Conservation (phyloP, 2,329 filamentous ascomycete genomes). For the Fulvia fulva region DNA sequence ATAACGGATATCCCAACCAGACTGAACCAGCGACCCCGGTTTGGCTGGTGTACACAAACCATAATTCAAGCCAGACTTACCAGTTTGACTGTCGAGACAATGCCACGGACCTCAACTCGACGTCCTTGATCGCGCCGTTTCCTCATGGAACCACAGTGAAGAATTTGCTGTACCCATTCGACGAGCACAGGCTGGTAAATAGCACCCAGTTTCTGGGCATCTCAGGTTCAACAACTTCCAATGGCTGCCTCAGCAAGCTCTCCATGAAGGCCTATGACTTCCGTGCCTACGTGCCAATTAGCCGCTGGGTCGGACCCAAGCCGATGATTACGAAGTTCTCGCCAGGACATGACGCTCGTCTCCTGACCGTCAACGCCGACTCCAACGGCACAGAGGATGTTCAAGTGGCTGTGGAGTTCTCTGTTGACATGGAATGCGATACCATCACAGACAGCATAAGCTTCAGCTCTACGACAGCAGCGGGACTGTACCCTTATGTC, state of each 20-base stretch:
- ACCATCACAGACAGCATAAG: slow-evolving; percentile 47
- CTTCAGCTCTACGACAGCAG: slow-evolving; percentile 50
- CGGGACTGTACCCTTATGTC: slow-evolving; percentile 41
- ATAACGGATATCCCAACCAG: slow-evolving; percentile 24
- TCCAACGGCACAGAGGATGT: slow-evolving; percentile 34
- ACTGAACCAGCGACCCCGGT: slow-evolving; percentile 30
- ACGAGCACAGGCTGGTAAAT: slow-evolving; percentile 47
- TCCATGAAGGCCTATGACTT: slow-evolving; percentile 53
- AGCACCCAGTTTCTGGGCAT: slow-evolving; percentile 31
- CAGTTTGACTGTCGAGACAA: slow-evolving; percentile 52
- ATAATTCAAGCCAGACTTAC: slow-evolving; percentile 47
- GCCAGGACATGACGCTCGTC: slow-evolving; percentile 56
- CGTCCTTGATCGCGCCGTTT: slow-evolving; percentile 54
- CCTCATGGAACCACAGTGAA: slow-evolving; percentile 50
- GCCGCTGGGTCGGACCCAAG: slow-evolving; percentile 45
- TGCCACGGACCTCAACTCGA: slow-evolving; percentile 27
- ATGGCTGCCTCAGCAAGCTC: slow-evolving; percentile 53
- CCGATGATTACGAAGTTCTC: slow-evolving; percentile 57
- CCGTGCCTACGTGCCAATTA: slow-evolving; percentile 53
- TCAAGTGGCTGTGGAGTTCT: slow-evolving; percentile 54
- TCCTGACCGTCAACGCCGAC: slow-evolving; percentile 48
- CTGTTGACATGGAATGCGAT: slow-evolving; percentile 56
- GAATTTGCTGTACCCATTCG: slow-evolving; percentile 58
- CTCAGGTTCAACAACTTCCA: slow-evolving; percentile 42
- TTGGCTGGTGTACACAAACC: slow-evolving; percentile 50